Evolutionary conservation across 2,329 filamentous ascomycete genomes (phyloP).

Genomic region (Fusarium torulosum): DNA sequence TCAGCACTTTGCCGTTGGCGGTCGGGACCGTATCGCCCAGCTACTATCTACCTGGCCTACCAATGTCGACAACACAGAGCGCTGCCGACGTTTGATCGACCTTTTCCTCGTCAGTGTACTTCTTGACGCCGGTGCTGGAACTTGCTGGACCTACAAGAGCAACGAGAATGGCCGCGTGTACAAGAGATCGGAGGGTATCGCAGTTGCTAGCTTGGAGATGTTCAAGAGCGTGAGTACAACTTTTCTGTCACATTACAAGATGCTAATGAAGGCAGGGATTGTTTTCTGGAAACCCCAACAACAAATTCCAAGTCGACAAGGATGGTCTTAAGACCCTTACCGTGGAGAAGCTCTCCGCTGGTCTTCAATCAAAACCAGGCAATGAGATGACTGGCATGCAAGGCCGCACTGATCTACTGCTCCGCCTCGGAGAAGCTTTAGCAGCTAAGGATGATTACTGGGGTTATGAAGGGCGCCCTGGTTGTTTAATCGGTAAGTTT

Average conservation of each 20-base stretch:
- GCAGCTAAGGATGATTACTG: conserved; percentile 84
- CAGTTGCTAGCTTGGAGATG: conserved; percentile 84
- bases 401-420: conserved; percentile 83
- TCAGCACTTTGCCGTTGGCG: conserved; percentile 87
- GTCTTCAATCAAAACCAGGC: conserved; percentile 83
- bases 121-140: conserved; percentile 89
- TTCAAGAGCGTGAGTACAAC: conserved; percentile 75
- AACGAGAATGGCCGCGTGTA: conserved; percentile 87
- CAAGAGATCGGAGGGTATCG: conserved; percentile 87
- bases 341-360: conserved; percentile 79
- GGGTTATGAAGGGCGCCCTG: conserved; percentile 84
- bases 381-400: conserved; percentile 89
- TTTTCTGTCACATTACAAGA: conserved; percentile 1
- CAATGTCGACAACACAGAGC: conserved; percentile 77
- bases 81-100: conserved; percentile 80
- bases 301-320: conserved; percentile 92
- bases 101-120: conserved; percentile 84
- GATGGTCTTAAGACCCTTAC: conserved; percentile 81
- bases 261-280: conserved; percentile 66
- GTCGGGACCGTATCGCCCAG: conserved; percentile 78
- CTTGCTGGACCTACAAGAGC: conserved; percentile 92
- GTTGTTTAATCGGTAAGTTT: conserved; percentile 88
- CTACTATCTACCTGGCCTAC: conserved; percentile 77
- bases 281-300: conserved; percentile 84
- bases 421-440: conserved; percentile 80